Conservation (phyloP, 257 asterid genomes). For the Solanum chiquidenum region DNA sequence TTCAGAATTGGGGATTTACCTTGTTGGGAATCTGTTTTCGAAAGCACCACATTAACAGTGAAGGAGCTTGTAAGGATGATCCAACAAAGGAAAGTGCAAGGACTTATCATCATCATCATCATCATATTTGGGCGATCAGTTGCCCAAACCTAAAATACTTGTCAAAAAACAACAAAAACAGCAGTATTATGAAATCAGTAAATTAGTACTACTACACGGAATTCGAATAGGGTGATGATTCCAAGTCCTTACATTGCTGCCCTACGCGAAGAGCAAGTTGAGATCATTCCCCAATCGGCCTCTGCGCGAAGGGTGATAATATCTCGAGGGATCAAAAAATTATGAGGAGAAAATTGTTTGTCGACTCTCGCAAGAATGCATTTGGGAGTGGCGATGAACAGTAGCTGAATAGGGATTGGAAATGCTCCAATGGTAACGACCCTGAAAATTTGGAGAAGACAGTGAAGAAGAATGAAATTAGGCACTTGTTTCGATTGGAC, state of each 20-base stretch:
- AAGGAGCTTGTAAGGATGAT: background rate
- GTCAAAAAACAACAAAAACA: background rate
- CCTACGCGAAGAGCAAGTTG: background rate
- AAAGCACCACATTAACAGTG: background rate
- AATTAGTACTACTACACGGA: background rate
- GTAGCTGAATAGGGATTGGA: background rate
- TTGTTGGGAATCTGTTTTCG: background rate
- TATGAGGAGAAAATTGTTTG: background rate
- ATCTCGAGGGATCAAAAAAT: background rate
- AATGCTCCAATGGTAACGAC: background rate
- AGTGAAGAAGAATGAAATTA: background rate
- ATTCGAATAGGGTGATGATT: background rate
- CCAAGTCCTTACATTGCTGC: background rate
- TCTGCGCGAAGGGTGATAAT: background rate
- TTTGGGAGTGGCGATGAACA: background rate
- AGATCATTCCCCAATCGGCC: background rate
- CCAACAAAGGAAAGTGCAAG: background rate
- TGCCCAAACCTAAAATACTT: background rate
- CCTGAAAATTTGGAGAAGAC: background rate
- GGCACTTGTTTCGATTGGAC: background rate
- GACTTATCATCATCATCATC: background rate
- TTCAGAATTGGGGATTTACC: background rate
- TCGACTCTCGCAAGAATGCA: background rate
- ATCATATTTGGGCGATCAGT: background rate
- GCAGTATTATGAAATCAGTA: background rate